Evolutionary conservation across 768 basidiomycete species (phyloP), one percentile per base, ranked within the genome.

Genomic region (Mycena chlorophos): DNA sequence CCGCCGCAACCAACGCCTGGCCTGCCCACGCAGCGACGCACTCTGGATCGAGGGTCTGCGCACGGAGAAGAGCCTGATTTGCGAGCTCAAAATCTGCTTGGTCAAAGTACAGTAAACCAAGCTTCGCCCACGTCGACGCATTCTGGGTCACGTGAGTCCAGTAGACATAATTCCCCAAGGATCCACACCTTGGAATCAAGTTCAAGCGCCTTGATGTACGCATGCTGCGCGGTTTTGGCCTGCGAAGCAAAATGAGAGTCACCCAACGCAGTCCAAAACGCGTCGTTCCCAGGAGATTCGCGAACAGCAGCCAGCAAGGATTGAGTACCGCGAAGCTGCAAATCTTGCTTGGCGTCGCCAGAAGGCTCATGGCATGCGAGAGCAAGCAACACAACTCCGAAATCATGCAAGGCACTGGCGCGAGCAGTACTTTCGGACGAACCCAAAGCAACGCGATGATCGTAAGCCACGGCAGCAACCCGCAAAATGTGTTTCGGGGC

Each of bases 21-120:
- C 94, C 97, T 20, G 96, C 78, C 97, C 97, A 99, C 6, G 94
- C 87, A 20, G 86, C 65, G 1, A 88, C 79, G 71, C 87, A 88
- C 65, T 98, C 96, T 5, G 96, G 92, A 73, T 98, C 94, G 40
- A 94, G 78, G 17, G 88, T 86, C 68, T 98, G 97, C 10, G 95
- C 93, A 54, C 86, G 86, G 64, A 86, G 79, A 62, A 99, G 84
- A 1, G 91, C 87, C 65, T 94, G 86, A 61, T 88, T 88, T 1
- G 96, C 92, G 28, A 98, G 75, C 48, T 93, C 89, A 2, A 78
- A 63, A 70, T 98, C 96, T 20, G 78, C 77, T 61, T 95, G 78
- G 52, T 88, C 74, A 23, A 94, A 77, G 70, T 92, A 98, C 37
- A 99, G 75, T 29, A 98, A 73, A 2, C 95, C 97, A 6, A 98